phyloP scores from a whole-genome alignment of 1,139 yeast genomes.

The Kurtzmaniella quercitrusa region DNA sequence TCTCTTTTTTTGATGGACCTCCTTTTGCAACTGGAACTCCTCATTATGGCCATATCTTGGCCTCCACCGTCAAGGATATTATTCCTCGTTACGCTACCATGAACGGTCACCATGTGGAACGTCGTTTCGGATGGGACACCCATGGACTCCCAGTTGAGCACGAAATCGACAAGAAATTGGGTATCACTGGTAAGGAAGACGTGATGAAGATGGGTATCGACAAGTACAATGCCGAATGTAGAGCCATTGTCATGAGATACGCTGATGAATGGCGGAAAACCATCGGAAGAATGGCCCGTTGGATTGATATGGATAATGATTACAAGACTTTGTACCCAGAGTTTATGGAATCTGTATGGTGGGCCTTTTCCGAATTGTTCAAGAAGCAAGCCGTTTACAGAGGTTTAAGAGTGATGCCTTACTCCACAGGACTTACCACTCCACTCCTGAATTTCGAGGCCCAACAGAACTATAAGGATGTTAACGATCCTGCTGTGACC shows the following conservation, averaged over 20 bases:
- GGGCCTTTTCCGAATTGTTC: slow-evolving; percentile 90
- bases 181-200: slow-evolving; percentile 89
- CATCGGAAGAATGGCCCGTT: slow-evolving; percentile 91
- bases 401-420: slow-evolving; percentile 97
- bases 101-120: slow-evolving; percentile 94
- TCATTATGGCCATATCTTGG: slow-evolving; percentile 95
- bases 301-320: slow-evolving; percentile 99
- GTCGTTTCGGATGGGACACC: slow-evolving; percentile 99
- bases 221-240: slow-evolving; percentile 90
- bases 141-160: slow-evolving; percentile 99
- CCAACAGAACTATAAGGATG: slow-evolving; percentile 96
- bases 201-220: slow-evolving; percentile 92
- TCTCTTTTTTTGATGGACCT: slow-evolving; percentile 97
- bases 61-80: slow-evolving; percentile 94
- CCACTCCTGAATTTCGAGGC: slow-evolving; percentile 98
- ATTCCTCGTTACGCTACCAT: slow-evolving; percentile 97
- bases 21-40: slow-evolving; percentile 99
- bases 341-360: slow-evolving; percentile 98
- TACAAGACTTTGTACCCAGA: slow-evolving; percentile 94
- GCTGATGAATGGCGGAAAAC: slow-evolving; percentile 93
- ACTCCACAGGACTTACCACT: slow-evolving; percentile 94
- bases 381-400: slow-evolving; percentile 86
- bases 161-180: slow-evolving; percentile 95
- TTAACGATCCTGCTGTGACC: slow-evolving; percentile 93
- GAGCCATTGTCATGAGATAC: slow-evolving; percentile 95